Conservation (phyloP, 768 basidiomycete genomes). For the Hericium erinaceus region DNA sequence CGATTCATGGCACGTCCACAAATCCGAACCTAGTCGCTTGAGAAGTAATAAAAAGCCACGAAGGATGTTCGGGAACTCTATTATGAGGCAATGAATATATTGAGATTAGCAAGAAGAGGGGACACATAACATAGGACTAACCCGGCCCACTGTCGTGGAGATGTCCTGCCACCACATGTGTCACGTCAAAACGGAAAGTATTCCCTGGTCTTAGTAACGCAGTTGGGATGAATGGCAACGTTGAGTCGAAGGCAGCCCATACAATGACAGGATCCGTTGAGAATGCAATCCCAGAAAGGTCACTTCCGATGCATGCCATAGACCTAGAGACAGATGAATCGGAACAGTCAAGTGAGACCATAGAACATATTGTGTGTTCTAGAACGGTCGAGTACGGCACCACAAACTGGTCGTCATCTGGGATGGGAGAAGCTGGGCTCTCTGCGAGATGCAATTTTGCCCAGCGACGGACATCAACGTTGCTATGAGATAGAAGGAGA, state of each 20-base stretch:
- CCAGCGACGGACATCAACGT: constrained; percentile 46
- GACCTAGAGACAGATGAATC: no score
- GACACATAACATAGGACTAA: constrained; percentile 30
- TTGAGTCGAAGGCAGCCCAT: constrained; percentile 39
- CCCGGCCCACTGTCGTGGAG: constrained; percentile 50
- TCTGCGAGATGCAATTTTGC: constrained; percentile 36
- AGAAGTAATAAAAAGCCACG: constrained; percentile 52
- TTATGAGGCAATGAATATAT: not conserved
- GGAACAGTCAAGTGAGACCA: not conserved
- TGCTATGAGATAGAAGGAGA: constrained; percentile 44
- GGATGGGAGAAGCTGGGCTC: constrained; percentile 34
- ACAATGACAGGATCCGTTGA: constrained; percentile 33
- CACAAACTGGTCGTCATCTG: constrained; percentile 36
- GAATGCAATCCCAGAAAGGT: constrained; percentile 19
- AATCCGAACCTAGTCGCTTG: constrained; percentile 38
- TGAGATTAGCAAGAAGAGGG: constrained; percentile 3
- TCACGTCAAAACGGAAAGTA: constrained; percentile 32
- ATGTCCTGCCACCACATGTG: constrained; percentile 50
- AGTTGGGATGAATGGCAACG: constrained; percentile 48
- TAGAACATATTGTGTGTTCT: constrained; percentile 26
- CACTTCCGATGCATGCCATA: not conserved
- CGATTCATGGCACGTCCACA: constrained; percentile 66
- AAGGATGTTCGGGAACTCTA: constrained; percentile 55
- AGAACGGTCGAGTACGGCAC: constrained; percentile 35
- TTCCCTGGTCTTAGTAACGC: constrained; percentile 27